Evolutionary conservation across 225 moss, liverwort and hornwort species (phyloP).

Genomic region (Sphagnum contortum): DNA sequence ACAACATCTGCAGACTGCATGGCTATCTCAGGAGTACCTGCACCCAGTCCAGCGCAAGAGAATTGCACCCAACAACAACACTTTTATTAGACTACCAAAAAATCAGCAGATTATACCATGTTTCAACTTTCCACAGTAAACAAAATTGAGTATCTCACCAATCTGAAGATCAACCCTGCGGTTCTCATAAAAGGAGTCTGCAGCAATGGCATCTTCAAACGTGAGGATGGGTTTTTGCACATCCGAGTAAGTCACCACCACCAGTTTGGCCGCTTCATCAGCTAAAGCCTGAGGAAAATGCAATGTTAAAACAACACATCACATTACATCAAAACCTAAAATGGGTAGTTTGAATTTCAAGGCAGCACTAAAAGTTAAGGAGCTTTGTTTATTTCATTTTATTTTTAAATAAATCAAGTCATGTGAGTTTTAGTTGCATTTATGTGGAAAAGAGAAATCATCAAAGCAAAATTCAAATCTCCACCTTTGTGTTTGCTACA

Average conservation of each 20-base stretch:
- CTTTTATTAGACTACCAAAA: no score
- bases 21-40: constrained; percentile 53
- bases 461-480: no score
- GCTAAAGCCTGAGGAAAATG: constrained; percentile 61
- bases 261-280: constrained; percentile 60
- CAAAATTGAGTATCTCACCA: constrained; percentile 12
- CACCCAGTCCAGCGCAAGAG: neutral
- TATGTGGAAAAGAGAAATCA: no score
- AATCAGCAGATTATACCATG: no score
- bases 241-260: constrained; percentile 54
- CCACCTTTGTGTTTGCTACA: constrained; percentile 78
- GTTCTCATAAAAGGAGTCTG: constrained; percentile 40
- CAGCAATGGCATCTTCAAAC: constrained; percentile 69
- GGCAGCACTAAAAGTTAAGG: no score
- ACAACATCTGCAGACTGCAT: constrained; percentile 48
- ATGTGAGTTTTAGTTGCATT: no score
- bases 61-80: no score
- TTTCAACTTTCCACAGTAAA: neutral
- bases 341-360: no score
- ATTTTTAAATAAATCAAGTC: no score
- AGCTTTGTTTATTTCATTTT: no score
- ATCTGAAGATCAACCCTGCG: constrained; percentile 40
- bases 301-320: neutral
- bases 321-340: neutral
- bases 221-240: constrained; percentile 55